Percentiles rank a stretch among this genome's conserved stretches.
Evolutionary conservation across 2,329 filamentous ascomycete genomes (phyloP).

Genomic region (Colletotrichum somersetense): DNA sequence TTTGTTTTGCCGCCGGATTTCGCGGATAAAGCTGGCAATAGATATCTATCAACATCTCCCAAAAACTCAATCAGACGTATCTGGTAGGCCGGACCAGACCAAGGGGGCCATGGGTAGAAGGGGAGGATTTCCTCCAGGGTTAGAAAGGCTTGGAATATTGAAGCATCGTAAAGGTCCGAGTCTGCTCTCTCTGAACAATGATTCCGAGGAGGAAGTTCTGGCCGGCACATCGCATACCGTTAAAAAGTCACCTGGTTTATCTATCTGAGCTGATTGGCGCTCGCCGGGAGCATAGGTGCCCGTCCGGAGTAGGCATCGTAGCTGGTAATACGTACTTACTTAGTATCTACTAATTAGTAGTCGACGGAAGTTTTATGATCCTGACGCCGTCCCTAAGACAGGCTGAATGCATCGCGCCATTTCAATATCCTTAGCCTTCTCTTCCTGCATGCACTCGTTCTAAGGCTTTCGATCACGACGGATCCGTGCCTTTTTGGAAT

Average conservation of each 20-base stretch:
- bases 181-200: not conserved
- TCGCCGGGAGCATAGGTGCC: not conserved
- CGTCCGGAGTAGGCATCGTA: constrained; percentile 9
- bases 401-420: constrained; percentile 35
- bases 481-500: constrained; percentile 1
- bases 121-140: constrained; percentile 34
- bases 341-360: too few species aligned
- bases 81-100: not conserved
- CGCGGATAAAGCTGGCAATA: constrained; percentile 12
- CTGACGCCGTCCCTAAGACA: constrained; percentile 4
- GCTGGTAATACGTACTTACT: not conserved
- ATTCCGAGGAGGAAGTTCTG: not conserved
- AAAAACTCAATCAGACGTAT: not conserved
- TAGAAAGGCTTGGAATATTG: constrained; percentile 1
- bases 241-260: constrained; percentile 7
- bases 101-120: not conserved
- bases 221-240: constrained; percentile 22
- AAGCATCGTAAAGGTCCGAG: constrained; percentile 26
- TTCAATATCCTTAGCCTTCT: not conserved
- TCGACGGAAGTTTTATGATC: constrained; percentile 1
- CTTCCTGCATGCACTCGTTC: not conserved
- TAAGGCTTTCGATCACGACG: constrained; percentile 12
- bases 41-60: not conserved
- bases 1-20: constrained; percentile 16
- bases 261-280: not conserved